phyloP scores from a whole-genome alignment of 768 basidiomycete genomes.

The Mycena rosella region DNA sequence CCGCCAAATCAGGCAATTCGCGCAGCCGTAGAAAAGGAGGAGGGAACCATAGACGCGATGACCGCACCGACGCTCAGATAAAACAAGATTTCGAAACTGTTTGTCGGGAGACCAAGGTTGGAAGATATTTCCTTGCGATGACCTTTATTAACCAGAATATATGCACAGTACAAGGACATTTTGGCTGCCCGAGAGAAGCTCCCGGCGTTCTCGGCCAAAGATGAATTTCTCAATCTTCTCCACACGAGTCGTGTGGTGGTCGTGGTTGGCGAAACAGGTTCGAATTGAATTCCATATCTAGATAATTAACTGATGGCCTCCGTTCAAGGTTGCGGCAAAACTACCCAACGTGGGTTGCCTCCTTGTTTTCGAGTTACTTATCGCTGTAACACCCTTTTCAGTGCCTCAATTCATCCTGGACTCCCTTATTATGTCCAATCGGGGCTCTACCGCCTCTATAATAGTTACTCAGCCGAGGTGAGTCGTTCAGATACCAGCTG shows the following conservation, averaged over 20 bases:
- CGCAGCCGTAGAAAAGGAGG: constrained; percentile 39
- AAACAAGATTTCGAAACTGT: constrained; percentile 65
- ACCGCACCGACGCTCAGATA: constrained; percentile 62
- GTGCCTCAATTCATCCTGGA: constrained; percentile 94
- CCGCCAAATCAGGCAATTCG: neutral
- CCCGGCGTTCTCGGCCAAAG: constrained; percentile 81
- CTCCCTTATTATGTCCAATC: constrained; percentile 71
- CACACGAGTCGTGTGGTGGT: constrained; percentile 76
- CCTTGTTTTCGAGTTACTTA: neutral
- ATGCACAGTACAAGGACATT: constrained; percentile 65
- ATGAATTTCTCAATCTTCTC: constrained; percentile 71
- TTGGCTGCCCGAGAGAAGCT: constrained; percentile 68
- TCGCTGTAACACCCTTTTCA: constrained; percentile 40
- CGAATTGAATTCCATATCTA: constrained; percentile 21
- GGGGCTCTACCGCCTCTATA: constrained; percentile 78
- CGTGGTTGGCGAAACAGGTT: constrained; percentile 92
- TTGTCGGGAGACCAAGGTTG: constrained; percentile 52
- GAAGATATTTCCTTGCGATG: neutral
- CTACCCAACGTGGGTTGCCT: constrained; percentile 75
- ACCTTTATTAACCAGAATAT: neutral
- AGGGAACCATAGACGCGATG: constrained; percentile 49
- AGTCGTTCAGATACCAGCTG: neutral
- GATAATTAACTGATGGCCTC: neutral
- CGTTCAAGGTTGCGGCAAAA: constrained; percentile 85
- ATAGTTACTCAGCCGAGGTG: constrained; percentile 84